These are phyloP conservation scores for Glycine tomentella DNA, from an alignment of 306 rosid genomes.

Conservation along the genomic window DNA sequence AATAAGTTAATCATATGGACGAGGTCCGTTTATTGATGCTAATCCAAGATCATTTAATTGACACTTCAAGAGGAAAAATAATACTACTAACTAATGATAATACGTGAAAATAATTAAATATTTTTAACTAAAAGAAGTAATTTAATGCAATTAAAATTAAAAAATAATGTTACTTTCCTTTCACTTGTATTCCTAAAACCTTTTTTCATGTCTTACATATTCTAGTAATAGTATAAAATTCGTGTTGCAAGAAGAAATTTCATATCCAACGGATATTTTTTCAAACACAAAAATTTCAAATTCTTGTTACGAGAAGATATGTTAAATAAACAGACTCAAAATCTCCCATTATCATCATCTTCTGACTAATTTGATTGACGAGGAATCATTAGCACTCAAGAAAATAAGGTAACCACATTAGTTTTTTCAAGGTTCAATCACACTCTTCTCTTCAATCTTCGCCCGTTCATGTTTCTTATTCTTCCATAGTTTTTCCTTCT, in stretches of 20 bases:
- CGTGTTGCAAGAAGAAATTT: not conserved
- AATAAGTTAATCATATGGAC: not conserved
- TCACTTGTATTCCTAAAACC: not conserved
- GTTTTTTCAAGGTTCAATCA: conserved; percentile 35
- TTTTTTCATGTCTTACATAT: not conserved
- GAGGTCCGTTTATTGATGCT: not conserved
- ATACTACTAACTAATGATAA: not conserved
- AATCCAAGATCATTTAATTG: no score
- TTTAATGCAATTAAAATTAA: not conserved
- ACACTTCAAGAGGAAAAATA: no score
- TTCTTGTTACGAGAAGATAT: not conserved
- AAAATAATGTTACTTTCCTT: not conserved
- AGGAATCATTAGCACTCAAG: conserved; percentile 29
- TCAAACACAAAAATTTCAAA: conserved; percentile 34
- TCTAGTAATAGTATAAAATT: not conserved
- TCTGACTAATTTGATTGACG: conserved; percentile 35
- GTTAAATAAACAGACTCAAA: conserved; percentile 37
- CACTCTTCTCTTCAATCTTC: conserved; percentile 11
- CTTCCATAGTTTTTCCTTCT: not conserved
- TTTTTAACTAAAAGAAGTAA: not conserved
- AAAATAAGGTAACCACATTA: conserved; percentile 31
- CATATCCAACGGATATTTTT: conserved; percentile 46
- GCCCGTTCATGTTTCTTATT: not conserved
- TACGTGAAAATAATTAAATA: not conserved
- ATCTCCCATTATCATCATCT: conserved; percentile 21